Percentiles rank a stretch among this genome's conserved stretches.
phyloP scores from a whole-genome alignment of 2,329 filamentous ascomycete genomes.

The Colletotrichum horii region DNA sequence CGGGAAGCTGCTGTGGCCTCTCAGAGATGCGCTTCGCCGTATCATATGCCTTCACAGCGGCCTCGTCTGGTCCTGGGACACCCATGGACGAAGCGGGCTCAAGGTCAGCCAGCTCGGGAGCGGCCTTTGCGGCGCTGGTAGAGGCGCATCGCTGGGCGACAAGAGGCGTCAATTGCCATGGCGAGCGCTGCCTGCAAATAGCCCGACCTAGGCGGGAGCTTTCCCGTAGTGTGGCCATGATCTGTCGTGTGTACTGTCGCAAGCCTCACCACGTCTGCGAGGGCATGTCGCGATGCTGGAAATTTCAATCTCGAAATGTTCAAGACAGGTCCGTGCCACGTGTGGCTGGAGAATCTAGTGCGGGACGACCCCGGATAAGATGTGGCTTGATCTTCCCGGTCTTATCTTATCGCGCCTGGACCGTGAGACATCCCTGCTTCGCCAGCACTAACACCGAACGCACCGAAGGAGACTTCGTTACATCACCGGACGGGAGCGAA shows the following conservation, averaged over 20 bases:
- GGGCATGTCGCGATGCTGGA: slow-evolving; percentile 17
- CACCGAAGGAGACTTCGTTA: background rate
- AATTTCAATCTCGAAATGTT: slow-evolving; percentile 24
- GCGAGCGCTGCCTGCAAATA: slow-evolving; percentile 33
- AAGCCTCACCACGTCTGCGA: slow-evolving; percentile 6
- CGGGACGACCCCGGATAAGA: background rate
- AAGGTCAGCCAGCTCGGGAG: slow-evolving; percentile 49
- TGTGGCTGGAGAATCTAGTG: slow-evolving; percentile 4
- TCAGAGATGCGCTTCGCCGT: slow-evolving; percentile 38
- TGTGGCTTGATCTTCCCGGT: slow-evolving; percentile 1
- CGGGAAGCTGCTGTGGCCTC: slow-evolving; percentile 45
- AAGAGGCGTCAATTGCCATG: slow-evolving; percentile 24
- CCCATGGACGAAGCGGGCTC: slow-evolving; percentile 56
- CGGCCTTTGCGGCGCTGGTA: slow-evolving; percentile 43
- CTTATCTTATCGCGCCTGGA: background rate
- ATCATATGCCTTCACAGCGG: slow-evolving; percentile 44
- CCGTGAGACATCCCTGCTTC: background rate
- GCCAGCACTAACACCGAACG: background rate
- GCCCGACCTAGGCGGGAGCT: slow-evolving; percentile 39
- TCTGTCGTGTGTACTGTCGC: slow-evolving; percentile 20
- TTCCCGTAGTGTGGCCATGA: slow-evolving; percentile 48
- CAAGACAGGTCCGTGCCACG: slow-evolving; percentile 12
- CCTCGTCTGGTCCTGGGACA: slow-evolving; percentile 43
- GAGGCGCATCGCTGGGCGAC: slow-evolving; percentile 48
- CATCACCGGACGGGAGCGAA: slow-evolving; percentile 7